Conservation (phyloP, 2,329 filamentous ascomycete genomes). For the Exophiala sideris region DNA sequence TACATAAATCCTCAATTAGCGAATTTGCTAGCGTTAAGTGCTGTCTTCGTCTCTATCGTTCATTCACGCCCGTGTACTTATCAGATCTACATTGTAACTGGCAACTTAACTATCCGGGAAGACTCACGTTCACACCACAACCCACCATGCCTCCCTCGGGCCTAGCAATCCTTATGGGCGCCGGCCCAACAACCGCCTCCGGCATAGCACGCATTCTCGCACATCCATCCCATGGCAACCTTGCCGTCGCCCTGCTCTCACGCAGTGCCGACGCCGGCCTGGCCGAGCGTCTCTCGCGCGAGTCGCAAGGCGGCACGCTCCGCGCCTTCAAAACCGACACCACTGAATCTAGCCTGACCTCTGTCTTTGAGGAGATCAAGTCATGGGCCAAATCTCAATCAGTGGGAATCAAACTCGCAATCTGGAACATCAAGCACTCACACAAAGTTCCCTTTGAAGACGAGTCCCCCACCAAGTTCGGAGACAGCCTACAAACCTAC, state of each 20-base stretch:
- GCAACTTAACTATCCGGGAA: neutral
- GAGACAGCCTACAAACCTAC: conserved; percentile 49
- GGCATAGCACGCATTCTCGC: conserved; percentile 57
- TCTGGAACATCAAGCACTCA: conserved; percentile 57
- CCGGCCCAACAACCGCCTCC: conserved; percentile 47
- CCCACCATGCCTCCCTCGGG: conserved; percentile 45
- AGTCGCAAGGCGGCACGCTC: conserved; percentile 42
- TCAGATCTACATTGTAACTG: neutral
- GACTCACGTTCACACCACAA: neutral
- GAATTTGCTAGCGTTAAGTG: too few relatives aligned
- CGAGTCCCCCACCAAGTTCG: conserved; percentile 52
- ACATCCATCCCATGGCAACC: conserved; percentile 50
- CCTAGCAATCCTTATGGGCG: conserved; percentile 52
- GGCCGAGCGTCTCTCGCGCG: conserved; percentile 48
- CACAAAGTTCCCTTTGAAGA: conserved; percentile 55
- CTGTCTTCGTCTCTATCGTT: too few relatives aligned
- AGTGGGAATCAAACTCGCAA: conserved; percentile 47
- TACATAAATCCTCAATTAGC: too few relatives aligned
- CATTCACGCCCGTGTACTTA: too few relatives aligned
- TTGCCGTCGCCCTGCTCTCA: conserved; percentile 55
- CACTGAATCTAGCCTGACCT: conserved; percentile 45
- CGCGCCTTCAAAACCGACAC: conserved; percentile 55
- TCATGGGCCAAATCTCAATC: conserved; percentile 11
- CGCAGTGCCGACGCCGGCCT: conserved; percentile 46
- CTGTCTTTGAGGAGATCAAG: conserved; percentile 49